Base-by-base conservation (phyloP, 1,284 basidiomycete species). In the Kalmanozyma brasiliensis region DNA sequence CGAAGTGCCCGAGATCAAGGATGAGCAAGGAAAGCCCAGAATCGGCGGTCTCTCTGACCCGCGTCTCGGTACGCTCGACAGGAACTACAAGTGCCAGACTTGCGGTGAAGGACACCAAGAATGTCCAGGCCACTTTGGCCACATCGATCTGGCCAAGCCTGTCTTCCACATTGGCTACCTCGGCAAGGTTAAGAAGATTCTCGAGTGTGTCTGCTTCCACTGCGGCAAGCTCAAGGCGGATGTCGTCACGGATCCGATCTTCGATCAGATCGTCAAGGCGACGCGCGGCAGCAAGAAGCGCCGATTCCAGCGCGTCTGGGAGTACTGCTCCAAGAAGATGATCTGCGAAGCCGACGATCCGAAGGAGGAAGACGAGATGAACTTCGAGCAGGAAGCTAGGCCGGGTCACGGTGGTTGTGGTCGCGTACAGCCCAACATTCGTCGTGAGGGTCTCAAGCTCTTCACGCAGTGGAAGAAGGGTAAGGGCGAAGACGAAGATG, bases 71-170 rank as follows among this genome's bases (percentile, higher is more conserved):
- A 99, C 84, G 30, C 98, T 98, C 83, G 95, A 98, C 86, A 88
- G 96, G 72, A 98, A 98, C 84, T 98, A 96, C 86, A 98, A 98
- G 86, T 98, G 96, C 83, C 94, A 98, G 85, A 98, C 96, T 23
- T 98, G 96, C 84, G 94, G 94, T 79, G 87, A 95, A 63, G 76
- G 94, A 45, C 79, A 80, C 70, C 76, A 75, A 5, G 80, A 82
- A 36, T 83, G 81, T 85, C 95, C 96, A 29, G 96, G 96, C 53
- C 96, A 98, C 84, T 99, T 98, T 85, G 95, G 94, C 58, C 94
- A 98, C 84, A 94, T 98, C 78, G 96, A 99, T 85, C 86, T 99
- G 76, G 94, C 94, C 45, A 87, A 93, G 74, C 94, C 95, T 16
- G 94, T 97, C 29, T 98, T 94, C 82, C 95, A 94, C 83, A 92